These are phyloP conservation scores for Hawksworthiomyces lignivorus DNA, from an alignment of 2,329 filamentous ascomycete species.

Conservation along the genomic window DNA sequence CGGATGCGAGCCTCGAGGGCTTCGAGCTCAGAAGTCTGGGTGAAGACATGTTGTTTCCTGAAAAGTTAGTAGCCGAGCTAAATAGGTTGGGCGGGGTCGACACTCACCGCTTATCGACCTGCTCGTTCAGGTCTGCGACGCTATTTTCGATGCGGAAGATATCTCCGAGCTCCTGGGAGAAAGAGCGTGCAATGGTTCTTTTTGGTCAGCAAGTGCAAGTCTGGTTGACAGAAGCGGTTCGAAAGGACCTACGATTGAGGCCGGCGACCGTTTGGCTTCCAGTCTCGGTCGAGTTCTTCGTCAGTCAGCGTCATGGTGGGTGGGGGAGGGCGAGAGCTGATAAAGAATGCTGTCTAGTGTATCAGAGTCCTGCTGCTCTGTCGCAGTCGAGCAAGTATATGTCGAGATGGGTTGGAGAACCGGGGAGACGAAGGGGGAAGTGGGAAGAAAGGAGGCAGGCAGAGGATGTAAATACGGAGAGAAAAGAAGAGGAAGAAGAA, in stretches of 20 bases:
- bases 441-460: neutral
- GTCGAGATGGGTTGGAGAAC: neutral
- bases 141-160: slow-evolving; percentile 83
- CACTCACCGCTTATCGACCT: slow-evolving; percentile 81
- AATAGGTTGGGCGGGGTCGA: too few species aligned
- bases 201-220: neutral
- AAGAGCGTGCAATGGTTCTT: slow-evolving; percentile 80
- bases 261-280: slow-evolving; percentile 69
- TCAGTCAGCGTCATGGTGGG: slow-evolving; percentile 36
- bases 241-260: slow-evolving; percentile 72
- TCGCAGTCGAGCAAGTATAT: too few species aligned
- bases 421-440: neutral
- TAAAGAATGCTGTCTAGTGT: too few species aligned
- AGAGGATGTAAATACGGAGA: neutral
- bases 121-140: slow-evolving; percentile 63
- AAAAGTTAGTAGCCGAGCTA: too few species aligned
- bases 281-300: slow-evolving; percentile 66
- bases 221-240: neutral
- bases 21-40: slow-evolving; percentile 72
- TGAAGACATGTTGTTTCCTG: slow-evolving; percentile 75
- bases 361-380: too few species aligned
- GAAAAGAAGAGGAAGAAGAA: neutral
- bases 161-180: slow-evolving; percentile 78
- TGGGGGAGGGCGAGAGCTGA: too few species aligned
- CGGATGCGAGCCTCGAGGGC: slow-evolving; percentile 75